Base-by-base conservation (phyloP, 2,329 filamentous ascomycete genomes). In the Magnaporthiopsis rhizophila region DNA sequence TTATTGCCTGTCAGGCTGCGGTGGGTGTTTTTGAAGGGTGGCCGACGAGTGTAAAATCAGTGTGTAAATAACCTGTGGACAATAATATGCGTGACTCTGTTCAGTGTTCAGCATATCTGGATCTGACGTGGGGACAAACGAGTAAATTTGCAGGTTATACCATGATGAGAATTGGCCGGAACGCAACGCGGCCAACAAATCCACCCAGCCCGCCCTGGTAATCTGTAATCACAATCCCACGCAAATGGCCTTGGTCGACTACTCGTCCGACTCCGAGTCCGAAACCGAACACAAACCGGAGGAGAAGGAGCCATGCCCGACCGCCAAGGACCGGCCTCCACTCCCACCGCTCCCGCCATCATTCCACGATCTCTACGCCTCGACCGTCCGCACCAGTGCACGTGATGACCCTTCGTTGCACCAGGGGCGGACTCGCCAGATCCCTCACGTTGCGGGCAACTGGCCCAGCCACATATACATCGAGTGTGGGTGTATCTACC, bases 391-490 rank as follows among this genome's bases (percentile, higher is more conserved):
- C 67, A 81, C 89, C 67, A 91, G 89, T 75, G 88, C 89, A 57
- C 82, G 81, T 69, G 95, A 98, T 76, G 90, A 97, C 72, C 92
- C 94, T 0, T 81, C 83, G 66, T 80, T 98, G 65, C 95, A 99
- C 74, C 89, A 89, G 38, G 95, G 95, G 64, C 87, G 94, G 59
- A 91, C 88, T 72, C 86, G 95, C 58, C 84, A 89, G 65, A 90
- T 87, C 61, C 93, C 94, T 30, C 95, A 99, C 76, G 81, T 94
- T 32, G 85, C 87, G 65, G 95, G 95, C 66, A 91, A 92, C 74
- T 99, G 95, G 95, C 92, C 94, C 1, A 92, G 88, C 45, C 94
- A 98, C 76, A 74, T 98, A 59, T 98, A 96, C 74, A 81, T 97
- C 65, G 94, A 98, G 79, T 99, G 95, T 63, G 38, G 61, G 34